Evolutionary conservation across 345 rosid genomes (phyloP), one percentile per base, ranked within the genome.

Genomic region (Jatropha curcas): DNA sequence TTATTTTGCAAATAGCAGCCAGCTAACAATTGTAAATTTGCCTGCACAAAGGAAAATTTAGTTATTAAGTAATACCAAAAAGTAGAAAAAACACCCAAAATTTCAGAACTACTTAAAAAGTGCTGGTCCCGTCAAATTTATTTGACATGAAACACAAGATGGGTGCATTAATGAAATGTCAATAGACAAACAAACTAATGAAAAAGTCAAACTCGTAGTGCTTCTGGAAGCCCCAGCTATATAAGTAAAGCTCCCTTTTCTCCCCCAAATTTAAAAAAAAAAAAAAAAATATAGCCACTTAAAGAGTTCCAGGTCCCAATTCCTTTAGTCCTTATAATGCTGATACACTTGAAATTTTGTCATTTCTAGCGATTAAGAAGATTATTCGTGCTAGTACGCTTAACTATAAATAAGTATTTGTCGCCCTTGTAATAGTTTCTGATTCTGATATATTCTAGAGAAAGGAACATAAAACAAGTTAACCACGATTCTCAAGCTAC

Each of bases 1-100:
- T 88, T 88, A 78, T 88, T 90, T 83, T 95, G 97, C 83, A 95
- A 81, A 85, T 92, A 92, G 75, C 96, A 88, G 56, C 89, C 71
- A 31, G 98, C 99, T 82, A 95, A 74, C 66, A 92, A 75, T 82
- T 92, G 98, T 83, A 87, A 82, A 86, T 95, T 92, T 58, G 68
- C 79, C 99, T 95, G 84, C 85, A 81, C 33, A 17, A 17, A 67
- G 53, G 68, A 28, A 80, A 55, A 56, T 68, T 30, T 35, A 67
- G 43, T 67, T 19, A 52, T 31, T 20, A 17, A 48, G 20, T 3
- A 66, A 48, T 72, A 30, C n/a, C 2, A 27, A 45, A 75, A 14
- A 43, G 41, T 45, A 33, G 13, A 31, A 22, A 13, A 16, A 11
- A 1, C 63, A 14, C 51, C 0, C 61, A 13, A 25, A 7, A 55